Evolutionary conservation across 331 rosid species (phyloP).

Genomic region (Rosa hybrid): DNA sequence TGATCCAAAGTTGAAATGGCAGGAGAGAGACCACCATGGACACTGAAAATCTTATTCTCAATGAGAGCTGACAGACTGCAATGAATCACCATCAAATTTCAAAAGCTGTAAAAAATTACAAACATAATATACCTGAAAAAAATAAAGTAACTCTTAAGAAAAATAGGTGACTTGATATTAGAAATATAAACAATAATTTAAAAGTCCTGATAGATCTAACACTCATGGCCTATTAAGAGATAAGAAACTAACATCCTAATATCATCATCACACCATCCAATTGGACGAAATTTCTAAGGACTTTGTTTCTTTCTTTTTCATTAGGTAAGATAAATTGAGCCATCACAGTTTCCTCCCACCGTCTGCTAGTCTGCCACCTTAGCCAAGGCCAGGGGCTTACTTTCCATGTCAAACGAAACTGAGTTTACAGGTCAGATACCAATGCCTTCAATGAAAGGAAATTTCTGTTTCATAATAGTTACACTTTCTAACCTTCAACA

Average conservation of each 20-base stretch:
- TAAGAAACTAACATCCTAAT: background rate
- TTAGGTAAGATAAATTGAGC: background rate
- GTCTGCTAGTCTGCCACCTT: background rate
- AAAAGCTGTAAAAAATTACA: conserved; percentile 19
- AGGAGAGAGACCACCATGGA: conserved; percentile 99
- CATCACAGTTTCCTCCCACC: background rate
- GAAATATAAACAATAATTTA: background rate
- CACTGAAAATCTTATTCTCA: conserved; percentile 91
- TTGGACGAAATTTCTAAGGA: background rate
- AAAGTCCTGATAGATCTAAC: background rate
- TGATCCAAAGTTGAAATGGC: conserved; percentile 93
- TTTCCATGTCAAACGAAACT: background rate
- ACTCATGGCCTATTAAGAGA: background rate
- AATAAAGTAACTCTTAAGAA: background rate
- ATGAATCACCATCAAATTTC: conserved; percentile 22
- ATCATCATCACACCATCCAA: background rate
- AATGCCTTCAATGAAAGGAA: background rate
- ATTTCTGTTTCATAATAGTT: background rate
- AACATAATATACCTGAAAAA: background rate
- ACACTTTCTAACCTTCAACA: conserved; percentile 11
- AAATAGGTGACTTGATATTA: background rate
- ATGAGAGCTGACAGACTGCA: conserved; percentile 93
- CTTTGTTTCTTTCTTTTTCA: background rate
- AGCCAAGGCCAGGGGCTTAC: background rate
- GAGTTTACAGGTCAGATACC: background rate